phyloP scores from a whole-genome alignment of 768 basidiomycete genomes.

The Myochromella boudieri region DNA sequence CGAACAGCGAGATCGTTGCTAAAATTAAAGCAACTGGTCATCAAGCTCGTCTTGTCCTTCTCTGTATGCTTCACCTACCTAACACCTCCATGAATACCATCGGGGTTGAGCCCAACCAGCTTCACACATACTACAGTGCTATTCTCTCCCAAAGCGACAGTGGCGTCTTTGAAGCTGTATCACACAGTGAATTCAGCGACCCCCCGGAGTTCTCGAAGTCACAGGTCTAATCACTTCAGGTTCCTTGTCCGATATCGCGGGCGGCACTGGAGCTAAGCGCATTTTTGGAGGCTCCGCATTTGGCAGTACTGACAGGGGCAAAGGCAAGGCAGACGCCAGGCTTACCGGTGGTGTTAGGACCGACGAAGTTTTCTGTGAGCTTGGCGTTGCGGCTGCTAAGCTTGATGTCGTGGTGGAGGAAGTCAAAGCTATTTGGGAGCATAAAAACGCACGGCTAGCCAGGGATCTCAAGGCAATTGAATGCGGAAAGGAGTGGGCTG shows the following conservation, averaged over 20 bases:
- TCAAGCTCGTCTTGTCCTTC: conserved; percentile 70
- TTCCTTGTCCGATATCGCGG: conserved; percentile 4
- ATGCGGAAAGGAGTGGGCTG: too few species aligned
- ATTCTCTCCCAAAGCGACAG: conserved; percentile 57
- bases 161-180: conserved; percentile 61
- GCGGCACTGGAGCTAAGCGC: conserved; percentile 38
- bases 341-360: conserved; percentile 62
- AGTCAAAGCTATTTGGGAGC: conserved; percentile 38
- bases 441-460: conserved; percentile 30
- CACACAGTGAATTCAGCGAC: conserved; percentile 76
- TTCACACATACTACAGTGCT: conserved; percentile 63
- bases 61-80: conserved; percentile 53
- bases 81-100: conserved; percentile 22
- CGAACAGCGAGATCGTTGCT: conserved; percentile 60
- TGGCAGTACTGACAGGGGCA: conserved; percentile 43
- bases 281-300: conserved; percentile 58
- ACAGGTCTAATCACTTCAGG: conserved; percentile 46
- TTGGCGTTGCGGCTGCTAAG: conserved; percentile 47
- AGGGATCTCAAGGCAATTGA: conserved; percentile 48
- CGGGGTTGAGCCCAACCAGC: conserved; percentile 53
- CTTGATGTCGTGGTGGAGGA: conserved; percentile 50
- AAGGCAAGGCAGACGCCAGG: conserved; percentile 47
- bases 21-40: conserved; percentile 72
- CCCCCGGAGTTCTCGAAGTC: conserved; percentile 72
- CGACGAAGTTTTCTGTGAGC: conserved; percentile 70